Evolutionary conservation across 805 yeast genomes (phyloP), one percentile per base, ranked within the genome.

Genomic region (Zygosaccharomyces bisporus): DNA sequence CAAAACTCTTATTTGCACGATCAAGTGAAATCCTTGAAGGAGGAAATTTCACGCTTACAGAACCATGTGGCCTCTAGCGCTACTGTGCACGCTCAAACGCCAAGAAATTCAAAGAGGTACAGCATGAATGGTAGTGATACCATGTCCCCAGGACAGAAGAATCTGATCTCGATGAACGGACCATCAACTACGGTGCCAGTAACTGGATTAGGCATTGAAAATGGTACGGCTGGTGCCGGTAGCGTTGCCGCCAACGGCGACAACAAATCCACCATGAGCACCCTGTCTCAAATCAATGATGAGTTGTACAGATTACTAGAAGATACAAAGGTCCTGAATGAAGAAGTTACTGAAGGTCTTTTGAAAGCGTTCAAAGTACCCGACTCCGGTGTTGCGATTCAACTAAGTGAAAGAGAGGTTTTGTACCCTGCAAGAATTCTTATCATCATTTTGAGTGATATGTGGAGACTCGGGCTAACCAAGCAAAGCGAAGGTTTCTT

Each of bases 391-490:
- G 87, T 85, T 38, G 89, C 93, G 34, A 83, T 87, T 37, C 87
- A 82, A 57, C 72, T 88, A 52, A 81, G 90, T 12, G 78, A 87
- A 61, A 88, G 89, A 60, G 98, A 93, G 63, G 95, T 91, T 8
- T 73, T 93, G 43, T 93, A 89, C 80, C 99, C 99, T 20, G 93
- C 97, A 1, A 81, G 96, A 72, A 87, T 93, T 53, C 81, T 93
- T 58, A 91, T 93, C 58, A 84, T 93, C 53, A 83, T 91, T 25
- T 73, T 91, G 52, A 83, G 95, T 58, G 99, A 93, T 66, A 89
- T 93, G 98, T 93, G 99, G 99, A 79, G 98, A 68, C 74, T 91
- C 38, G 98, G 98, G 2, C 76, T 89, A 57, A 88, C 96, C 12
- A 80, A 84, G 53, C 96, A 91, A 66, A 81, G 91, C 61, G 98